Evolutionary conservation across 2,329 filamentous ascomycete genomes (phyloP).

Genomic region (Eutypella sp.): DNA sequence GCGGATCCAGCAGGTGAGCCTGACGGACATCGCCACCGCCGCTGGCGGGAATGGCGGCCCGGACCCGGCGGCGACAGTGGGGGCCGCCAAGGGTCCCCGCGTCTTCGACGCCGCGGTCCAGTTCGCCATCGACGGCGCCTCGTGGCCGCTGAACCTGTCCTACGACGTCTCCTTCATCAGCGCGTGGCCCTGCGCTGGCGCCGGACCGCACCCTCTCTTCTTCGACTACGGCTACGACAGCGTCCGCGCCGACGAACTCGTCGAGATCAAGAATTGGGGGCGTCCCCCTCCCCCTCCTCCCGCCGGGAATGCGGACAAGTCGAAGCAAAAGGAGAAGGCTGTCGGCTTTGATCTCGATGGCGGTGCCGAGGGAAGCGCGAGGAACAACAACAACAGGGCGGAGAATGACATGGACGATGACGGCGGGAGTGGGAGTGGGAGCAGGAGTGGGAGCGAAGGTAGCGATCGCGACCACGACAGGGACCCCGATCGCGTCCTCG

Average conservation of each 20-base stretch:
- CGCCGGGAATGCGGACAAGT: no score
- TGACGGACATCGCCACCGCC: conserved; percentile 47
- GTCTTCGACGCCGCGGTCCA: conserved; percentile 57
- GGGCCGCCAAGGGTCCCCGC: conserved; percentile 29
- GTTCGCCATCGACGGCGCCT: conserved; percentile 59
- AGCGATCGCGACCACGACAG: conserved; percentile 31
- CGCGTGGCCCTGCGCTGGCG: conserved; percentile 60
- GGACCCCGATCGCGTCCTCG: conserved; percentile 62
- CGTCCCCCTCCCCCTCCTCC: no score
- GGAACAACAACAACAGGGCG: no score
- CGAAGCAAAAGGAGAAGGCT: no score
- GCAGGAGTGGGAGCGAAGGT: conserved; percentile 10
- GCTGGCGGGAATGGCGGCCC: no score
- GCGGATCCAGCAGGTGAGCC: conserved; percentile 62
- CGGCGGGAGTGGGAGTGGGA: background rate
- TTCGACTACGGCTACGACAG: conserved; percentile 62
- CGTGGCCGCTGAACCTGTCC: conserved; percentile 57
- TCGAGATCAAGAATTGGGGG: conserved; percentile 63
- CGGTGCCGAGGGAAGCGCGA: background rate
- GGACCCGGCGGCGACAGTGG: background rate
- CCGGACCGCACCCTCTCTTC: conserved; percentile 65
- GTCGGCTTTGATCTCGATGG: background rate
- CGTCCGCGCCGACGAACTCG: conserved; percentile 59
- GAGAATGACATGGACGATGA: conserved; percentile 1
- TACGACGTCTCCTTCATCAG: conserved; percentile 63